Evolutionary conservation across 2,329 filamentous ascomycete genomes (phyloP).

Genomic region (Tolypocladium nubicola): DNA sequence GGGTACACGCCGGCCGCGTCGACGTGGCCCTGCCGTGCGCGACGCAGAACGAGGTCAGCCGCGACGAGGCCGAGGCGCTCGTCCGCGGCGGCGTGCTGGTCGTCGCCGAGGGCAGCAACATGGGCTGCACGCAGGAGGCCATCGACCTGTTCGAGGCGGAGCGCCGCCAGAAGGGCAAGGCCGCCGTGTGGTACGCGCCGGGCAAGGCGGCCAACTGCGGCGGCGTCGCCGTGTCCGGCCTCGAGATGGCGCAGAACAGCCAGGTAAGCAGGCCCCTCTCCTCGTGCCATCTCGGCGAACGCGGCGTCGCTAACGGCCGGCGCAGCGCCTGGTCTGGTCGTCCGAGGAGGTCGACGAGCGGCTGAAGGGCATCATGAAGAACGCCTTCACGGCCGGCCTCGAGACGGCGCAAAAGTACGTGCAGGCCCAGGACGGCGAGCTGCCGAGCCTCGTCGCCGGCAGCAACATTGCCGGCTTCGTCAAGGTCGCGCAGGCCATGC

Average conservation of each 20-base stretch:
- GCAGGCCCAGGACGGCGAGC: conserved; percentile 64
- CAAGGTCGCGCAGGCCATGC: conserved; percentile 92
- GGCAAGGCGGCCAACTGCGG: conserved; percentile 97
- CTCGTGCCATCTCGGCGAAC: too few species aligned
- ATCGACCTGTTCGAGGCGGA: conserved; percentile 85
- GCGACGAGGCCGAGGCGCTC: conserved; percentile 78
- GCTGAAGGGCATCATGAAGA: conserved; percentile 91
- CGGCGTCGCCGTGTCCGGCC: conserved; percentile 90
- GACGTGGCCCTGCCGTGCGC: conserved; percentile 88
- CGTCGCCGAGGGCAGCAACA: conserved; percentile 96
- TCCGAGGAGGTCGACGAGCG: conserved; percentile 81
- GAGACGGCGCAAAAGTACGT: conserved; percentile 86
- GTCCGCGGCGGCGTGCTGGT: conserved; percentile 68
- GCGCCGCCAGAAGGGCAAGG: conserved; percentile 56
- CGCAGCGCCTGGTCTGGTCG: conserved; percentile 70
- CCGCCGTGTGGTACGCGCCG: conserved; percentile 87
- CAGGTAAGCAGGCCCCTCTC: too few species aligned
- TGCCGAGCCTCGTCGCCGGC: conserved; percentile 83
- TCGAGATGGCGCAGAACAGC: conserved; percentile 99
- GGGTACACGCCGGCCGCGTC: conserved; percentile 80
- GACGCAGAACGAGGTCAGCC: conserved; percentile 94
- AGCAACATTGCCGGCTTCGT: conserved; percentile 96
- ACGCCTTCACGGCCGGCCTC: conserved; percentile 81
- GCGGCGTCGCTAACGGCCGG: background rate
- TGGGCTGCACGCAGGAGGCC: conserved; percentile 94